Evolutionary conservation across 176 grass and related monocot species (phyloP).

Genomic region (Eleusine indica): DNA sequence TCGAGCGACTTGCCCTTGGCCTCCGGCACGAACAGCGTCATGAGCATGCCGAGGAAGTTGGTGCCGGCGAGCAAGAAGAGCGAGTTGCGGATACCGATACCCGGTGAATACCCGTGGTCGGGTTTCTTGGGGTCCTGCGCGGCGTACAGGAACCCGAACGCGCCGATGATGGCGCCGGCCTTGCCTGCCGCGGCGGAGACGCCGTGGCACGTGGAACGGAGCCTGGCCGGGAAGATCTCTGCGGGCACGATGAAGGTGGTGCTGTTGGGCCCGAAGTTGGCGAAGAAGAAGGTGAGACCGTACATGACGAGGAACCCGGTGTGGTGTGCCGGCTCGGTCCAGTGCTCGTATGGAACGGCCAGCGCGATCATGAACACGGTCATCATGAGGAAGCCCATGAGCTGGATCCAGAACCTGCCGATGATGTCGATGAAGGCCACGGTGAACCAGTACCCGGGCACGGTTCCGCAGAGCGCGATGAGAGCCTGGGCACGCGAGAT

Average conservation of each 20-base stretch:
- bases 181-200: constrained; percentile 62
- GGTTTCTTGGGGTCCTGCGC: constrained; percentile 48
- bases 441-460: constrained; percentile 90
- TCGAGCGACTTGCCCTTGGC: constrained; percentile 65
- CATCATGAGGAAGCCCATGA: constrained; percentile 79
- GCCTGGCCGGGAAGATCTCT: constrained; percentile 74
- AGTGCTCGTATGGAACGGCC: constrained; percentile 55
- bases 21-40: constrained; percentile 65
- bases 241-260: constrained; percentile 78
- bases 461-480: constrained; percentile 80
- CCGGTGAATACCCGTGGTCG: constrained; percentile 47
- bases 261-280: constrained; percentile 75
- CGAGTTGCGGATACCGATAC: constrained; percentile 65
- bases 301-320: constrained; percentile 69
- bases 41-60: constrained; percentile 55
- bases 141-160: constrained; percentile 76
- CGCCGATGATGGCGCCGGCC: constrained; percentile 70
- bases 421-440: constrained; percentile 71
- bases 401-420: constrained; percentile 71
- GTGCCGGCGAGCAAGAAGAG: constrained; percentile 66
- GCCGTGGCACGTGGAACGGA: constrained; percentile 79
- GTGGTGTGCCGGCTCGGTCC: constrained; percentile 47
- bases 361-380: constrained; percentile 76
- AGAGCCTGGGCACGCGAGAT: constrained; percentile 66
- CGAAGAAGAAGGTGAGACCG: constrained; percentile 79